Conservation (phyloP, 2,329 filamentous ascomycete genomes). For the Colletotrichum zoysiae region DNA sequence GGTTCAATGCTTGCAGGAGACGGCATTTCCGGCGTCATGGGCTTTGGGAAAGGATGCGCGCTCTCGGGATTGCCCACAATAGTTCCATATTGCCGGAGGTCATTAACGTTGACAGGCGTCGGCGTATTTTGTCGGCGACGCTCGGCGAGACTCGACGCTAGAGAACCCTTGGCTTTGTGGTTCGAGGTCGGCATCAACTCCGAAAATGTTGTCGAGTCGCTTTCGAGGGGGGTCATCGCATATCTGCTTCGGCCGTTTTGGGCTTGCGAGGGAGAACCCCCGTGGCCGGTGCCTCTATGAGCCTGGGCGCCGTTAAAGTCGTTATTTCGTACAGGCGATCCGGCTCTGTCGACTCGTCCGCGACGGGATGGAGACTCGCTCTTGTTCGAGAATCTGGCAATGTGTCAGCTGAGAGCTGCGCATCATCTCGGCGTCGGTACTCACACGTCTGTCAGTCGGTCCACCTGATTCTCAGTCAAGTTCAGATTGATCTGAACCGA, state of each 20-base stretch:
- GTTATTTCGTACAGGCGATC: constrained; percentile 43
- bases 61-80: constrained; percentile 11
- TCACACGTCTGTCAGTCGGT: constrained; percentile 61
- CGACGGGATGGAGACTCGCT: constrained; percentile 47
- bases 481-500: constrained; percentile 62
- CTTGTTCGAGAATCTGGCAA: constrained; percentile 51
- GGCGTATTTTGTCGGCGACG: constrained; percentile 33
- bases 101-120: constrained; percentile 24
- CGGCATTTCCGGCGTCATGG: constrained; percentile 26
- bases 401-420: constrained; percentile 29
- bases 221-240: constrained; percentile 10
- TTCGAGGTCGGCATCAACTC: constrained; percentile 32
- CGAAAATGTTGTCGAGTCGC: constrained; percentile 37
- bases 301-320: constrained; percentile 18
- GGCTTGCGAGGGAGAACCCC: background rate
- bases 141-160: constrained; percentile 37
- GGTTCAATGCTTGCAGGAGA: constrained; percentile 6
- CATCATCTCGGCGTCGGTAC: constrained; percentile 32
- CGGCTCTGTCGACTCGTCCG: constrained; percentile 42
- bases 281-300: background rate
- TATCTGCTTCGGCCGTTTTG: background rate
- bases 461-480: constrained; percentile 62
- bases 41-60: constrained; percentile 44
- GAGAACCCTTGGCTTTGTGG: constrained; percentile 22
- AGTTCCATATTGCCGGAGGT: constrained; percentile 32